Evolutionary conservation across 495 filamentous ascomycete genomes (phyloP).

Genomic region (Chaetomium fimeti): DNA sequence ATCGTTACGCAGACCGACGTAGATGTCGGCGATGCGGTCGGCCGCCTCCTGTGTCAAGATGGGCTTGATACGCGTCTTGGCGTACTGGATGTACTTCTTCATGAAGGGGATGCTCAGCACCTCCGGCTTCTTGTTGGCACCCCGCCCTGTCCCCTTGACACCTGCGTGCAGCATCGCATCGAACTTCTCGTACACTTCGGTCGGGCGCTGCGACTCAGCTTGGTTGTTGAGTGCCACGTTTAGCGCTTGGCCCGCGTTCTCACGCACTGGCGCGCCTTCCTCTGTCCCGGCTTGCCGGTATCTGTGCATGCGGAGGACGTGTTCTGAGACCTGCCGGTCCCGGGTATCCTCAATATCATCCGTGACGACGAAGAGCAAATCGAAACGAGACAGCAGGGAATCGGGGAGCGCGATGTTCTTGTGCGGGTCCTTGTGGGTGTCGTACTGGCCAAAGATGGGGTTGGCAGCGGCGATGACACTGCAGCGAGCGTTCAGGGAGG

Average conservation of each 20-base stretch:
- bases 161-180: constrained; percentile 94
- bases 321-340: constrained; percentile 90
- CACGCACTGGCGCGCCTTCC: constrained; percentile 92
- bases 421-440: constrained; percentile 97
- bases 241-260: constrained; percentile 79
- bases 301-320: constrained; percentile 95
- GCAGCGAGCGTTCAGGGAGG: constrained; percentile 93
- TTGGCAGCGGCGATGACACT: constrained; percentile 97
- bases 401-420: constrained; percentile 98
- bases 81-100: constrained; percentile 99
- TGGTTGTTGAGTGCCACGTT: constrained; percentile 85
- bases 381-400: constrained; percentile 96
- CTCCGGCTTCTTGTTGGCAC: constrained; percentile 71
- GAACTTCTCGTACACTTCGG: constrained; percentile 94
- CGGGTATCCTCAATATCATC: constrained; percentile 94
- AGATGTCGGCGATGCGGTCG: constrained; percentile 88
- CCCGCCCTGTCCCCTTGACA: constrained; percentile 72
- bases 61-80: constrained; percentile 88
- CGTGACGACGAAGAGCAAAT: constrained; percentile 96
- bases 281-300: constrained; percentile 93
- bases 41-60: constrained; percentile 89
- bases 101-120: constrained; percentile 98
- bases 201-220: constrained; percentile 64
- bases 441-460: constrained; percentile 97
- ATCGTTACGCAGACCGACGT: constrained; percentile 91